A percentile compares a stretch with the other conserved stretches of the same genome.
These are phyloP conservation scores for Buddleja alternifolia DNA, from an alignment of 257 asterid genomes.

Conservation along the genomic window DNA sequence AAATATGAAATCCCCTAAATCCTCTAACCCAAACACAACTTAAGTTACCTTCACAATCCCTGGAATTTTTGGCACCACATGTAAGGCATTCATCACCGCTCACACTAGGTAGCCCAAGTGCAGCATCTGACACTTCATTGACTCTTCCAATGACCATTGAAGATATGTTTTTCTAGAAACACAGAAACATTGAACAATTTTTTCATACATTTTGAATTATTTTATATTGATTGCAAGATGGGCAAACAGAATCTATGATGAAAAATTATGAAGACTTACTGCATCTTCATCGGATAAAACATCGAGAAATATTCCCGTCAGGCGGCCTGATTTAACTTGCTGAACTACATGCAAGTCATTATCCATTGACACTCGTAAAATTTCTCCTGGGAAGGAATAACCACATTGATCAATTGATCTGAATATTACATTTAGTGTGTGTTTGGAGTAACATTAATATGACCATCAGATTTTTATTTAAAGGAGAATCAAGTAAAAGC, in stretches of 20 bases:
- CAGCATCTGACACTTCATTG: slow-evolving; percentile 86
- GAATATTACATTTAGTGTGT: not conserved
- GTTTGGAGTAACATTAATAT: not conserved
- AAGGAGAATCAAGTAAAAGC: slow-evolving; percentile 17
- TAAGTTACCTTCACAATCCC: slow-evolving; percentile 80
- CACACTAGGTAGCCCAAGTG: slow-evolving; percentile 72
- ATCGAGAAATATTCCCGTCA: slow-evolving; percentile 61
- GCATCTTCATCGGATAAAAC: slow-evolving; percentile 81
- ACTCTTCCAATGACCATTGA: slow-evolving; percentile 50
- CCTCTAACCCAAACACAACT: too few relatives aligned
- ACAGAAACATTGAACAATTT: slow-evolving; percentile 24
- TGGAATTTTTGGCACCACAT: slow-evolving; percentile 70
- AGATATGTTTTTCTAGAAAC: slow-evolving; percentile 58
- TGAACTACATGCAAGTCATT: slow-evolving; percentile 45
- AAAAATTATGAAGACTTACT: slow-evolving; percentile 51
- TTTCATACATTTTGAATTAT: slow-evolving; percentile 8
- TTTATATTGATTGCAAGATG: slow-evolving; percentile 6
- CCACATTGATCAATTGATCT: slow-evolving; percentile 18
- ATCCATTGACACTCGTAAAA: slow-evolving; percentile 50
- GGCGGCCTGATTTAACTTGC: slow-evolving; percentile 48
- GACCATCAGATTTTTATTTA: not conserved
- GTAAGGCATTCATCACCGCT: slow-evolving; percentile 62
- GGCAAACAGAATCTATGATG: slow-evolving; percentile 1
- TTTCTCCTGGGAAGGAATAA: slow-evolving; percentile 35
- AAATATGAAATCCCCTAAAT: too few relatives aligned